Evolutionary conservation across 2,329 filamentous ascomycete species (phyloP), one percentile per base, ranked within the genome.

Genomic region (Cytospora paraplurivora): DNA sequence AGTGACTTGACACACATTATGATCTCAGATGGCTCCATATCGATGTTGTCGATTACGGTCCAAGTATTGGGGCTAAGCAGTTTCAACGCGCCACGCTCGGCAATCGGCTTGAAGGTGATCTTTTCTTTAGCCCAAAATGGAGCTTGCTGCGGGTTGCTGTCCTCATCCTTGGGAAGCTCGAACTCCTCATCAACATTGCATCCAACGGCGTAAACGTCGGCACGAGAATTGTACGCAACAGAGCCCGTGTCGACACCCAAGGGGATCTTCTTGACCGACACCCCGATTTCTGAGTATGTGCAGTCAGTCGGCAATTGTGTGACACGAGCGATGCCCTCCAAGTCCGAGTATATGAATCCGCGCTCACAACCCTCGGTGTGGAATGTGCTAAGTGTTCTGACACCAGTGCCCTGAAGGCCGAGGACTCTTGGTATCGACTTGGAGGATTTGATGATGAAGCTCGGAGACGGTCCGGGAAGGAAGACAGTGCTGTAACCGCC

Each of bases 301-400:
- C 84, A 87, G 47, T 88, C 81, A 0, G 67, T 69, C 0, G 91
- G 90, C 15, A 98, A 74, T 73, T 90, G 87, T 33, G 87, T 90
- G 15, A 95, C 88, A 27, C 89, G 85, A 13, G 93, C 84, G 13
- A 88, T 82, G n/a, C 90, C 88, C 70, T 90, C 77, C 0, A 81
- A 83, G 75, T 96, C 90, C 33, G 92, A 82, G 71, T 93, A 95
- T 49, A 93, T 89, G 72, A 97, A 96, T 0, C 93, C 93, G 62
- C 86, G 82, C 63, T 93, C 88, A 71, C 91, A 95, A 7, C 86
- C 88, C 60, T 87, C 84, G 0, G 88, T 93, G 72, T 96, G 86
- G 73, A 97, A 92, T 0, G 86, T 79, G 67, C 88, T 91, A 70
- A 98, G 81, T 56, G 88, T 87, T 47, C 87, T 84, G 4, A 94